Conservation (phyloP, 495 filamentous ascomycete genomes). For the Penicillium manginii region DNA sequence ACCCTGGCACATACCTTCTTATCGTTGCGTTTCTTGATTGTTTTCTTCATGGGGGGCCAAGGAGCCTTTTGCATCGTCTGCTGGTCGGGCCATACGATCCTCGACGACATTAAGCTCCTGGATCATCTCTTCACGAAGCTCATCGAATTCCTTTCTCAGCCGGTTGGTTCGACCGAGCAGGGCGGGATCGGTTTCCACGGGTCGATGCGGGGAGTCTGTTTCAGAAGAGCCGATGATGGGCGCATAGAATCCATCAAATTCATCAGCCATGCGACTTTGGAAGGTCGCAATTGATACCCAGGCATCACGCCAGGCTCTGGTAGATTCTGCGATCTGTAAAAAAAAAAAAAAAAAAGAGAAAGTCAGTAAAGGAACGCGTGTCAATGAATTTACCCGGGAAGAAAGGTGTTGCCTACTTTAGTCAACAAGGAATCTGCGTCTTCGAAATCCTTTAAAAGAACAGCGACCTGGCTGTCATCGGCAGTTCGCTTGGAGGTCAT, state of each 20-base stretch:
- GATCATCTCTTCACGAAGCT: constrained; percentile 73
- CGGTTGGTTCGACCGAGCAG: constrained; percentile 68
- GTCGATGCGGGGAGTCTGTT: constrained; percentile 50
- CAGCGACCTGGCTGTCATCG: constrained; percentile 77
- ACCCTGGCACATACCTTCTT: constrained; percentile 64
- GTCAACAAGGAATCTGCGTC: constrained; percentile 79
- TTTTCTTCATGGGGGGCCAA: constrained; percentile 82
- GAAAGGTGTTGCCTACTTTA: constrained; percentile 53
- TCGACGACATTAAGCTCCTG: constrained; percentile 79
- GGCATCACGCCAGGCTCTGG: constrained; percentile 80
- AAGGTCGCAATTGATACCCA: constrained; percentile 76
- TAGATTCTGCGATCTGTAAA: constrained; percentile 76
- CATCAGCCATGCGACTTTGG: constrained; percentile 70
- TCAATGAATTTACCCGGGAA: no score
- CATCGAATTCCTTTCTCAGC: constrained; percentile 71
- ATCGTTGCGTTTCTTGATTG: constrained; percentile 89
- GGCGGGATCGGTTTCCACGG: constrained; percentile 62
- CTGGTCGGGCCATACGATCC: constrained; percentile 70
- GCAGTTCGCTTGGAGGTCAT: constrained; percentile 67
- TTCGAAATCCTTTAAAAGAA: constrained; percentile 80
- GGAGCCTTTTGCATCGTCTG: constrained; percentile 69
- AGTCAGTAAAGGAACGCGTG: constrained; percentile 4
- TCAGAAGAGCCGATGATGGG: constrained; percentile 73
- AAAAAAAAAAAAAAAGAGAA: constrained; percentile 2
- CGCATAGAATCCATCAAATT: constrained; percentile 80